Evolutionary conservation across 1,139 yeast genomes (phyloP), one percentile per base, ranked within the genome.

Genomic region (Wickerhamomyces sp.): DNA sequence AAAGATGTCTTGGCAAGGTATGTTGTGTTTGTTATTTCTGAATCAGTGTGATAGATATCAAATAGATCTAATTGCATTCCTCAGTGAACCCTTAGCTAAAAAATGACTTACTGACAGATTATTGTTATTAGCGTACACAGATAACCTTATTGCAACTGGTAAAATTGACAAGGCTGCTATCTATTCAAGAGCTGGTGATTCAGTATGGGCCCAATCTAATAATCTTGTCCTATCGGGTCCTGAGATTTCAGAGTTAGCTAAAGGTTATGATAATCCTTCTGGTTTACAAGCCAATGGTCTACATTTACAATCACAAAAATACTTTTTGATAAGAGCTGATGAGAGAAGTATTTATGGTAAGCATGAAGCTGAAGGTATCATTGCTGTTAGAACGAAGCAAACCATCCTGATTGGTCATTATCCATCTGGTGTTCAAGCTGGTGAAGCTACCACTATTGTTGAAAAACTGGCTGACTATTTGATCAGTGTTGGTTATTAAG

Each of bases 381-480:
- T 93, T 55, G 86, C 91, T 54, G 97, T 93, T 44, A 84, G 96
- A 75, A 90, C 98, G 49, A 86, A 82, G 64, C 98, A 91, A 69
- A 90, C 98, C 37, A 81, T 93, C 48, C 71, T 93, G 63, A 71
- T 94, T 62, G 97, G 94, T n/a, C 98, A 93, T 68, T 94, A 93
- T 65, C 96, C 97, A 13, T 78, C 83, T 18, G 89, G 89, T 47
- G 83, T 88, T 43, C 94, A 84, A 64, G 90, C 98, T 32, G 96
- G 96, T 56, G 96, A 88, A 63, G 99, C 99, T 47, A 86, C 97
- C 52, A 79, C 86, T 59, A 84, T 90, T 54, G 96, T 91, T 47
- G 99, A 93, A 67, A 91, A 89, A 64, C 78, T 93, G 71, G 98
- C 96, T 39, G 98, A 91, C 65, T 91, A 93, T 65, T 78, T 93